Conservation (phyloP, 2,329 filamentous ascomycete species). For the Myriangium duriaei region DNA sequence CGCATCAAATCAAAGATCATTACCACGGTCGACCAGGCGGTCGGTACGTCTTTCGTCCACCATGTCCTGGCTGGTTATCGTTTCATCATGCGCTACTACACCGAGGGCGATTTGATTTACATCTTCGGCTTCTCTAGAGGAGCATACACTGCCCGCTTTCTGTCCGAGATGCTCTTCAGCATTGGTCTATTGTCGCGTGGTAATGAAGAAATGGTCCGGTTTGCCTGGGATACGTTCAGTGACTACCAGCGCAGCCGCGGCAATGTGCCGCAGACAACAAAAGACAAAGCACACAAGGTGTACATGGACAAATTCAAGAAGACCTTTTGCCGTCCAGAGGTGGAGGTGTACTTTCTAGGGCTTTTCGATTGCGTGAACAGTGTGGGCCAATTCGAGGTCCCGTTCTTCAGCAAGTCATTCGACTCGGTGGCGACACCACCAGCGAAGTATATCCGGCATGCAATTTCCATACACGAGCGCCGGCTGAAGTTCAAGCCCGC, state of each 20-base stretch:
- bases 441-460: slow-evolving; percentile 35
- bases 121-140: slow-evolving; percentile 39
- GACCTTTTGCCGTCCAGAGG: slow-evolving; percentile 33
- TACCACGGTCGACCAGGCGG: too few species aligned
- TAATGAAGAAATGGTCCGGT: slow-evolving; percentile 27
- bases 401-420: slow-evolving; percentile 28
- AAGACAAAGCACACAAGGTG: too few species aligned
- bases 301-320: too few species aligned
- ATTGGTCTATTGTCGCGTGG: slow-evolving; percentile 25
- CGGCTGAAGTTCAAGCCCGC: slow-evolving; percentile 26
- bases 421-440: slow-evolving; percentile 27
- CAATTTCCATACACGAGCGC: too few species aligned
- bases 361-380: too few species aligned
- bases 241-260: too few species aligned
- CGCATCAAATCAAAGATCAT: too few species aligned
- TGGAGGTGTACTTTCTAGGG: too few species aligned
- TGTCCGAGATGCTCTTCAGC: slow-evolving; percentile 34
- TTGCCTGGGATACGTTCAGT: slow-evolving; percentile 30
- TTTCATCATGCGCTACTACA: slow-evolving; percentile 39
- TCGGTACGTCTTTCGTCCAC: too few species aligned
- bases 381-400: too few species aligned
- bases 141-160: slow-evolving; percentile 39
- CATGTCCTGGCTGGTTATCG: slow-evolving; percentile 30
- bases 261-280: too few species aligned
- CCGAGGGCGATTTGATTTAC: slow-evolving; percentile 35